Percentiles rank a stretch among this genome's conserved stretches.
Evolutionary conservation across 2,329 filamentous ascomycete species (phyloP).

Genomic region (Biscogniauxia sp.): DNA sequence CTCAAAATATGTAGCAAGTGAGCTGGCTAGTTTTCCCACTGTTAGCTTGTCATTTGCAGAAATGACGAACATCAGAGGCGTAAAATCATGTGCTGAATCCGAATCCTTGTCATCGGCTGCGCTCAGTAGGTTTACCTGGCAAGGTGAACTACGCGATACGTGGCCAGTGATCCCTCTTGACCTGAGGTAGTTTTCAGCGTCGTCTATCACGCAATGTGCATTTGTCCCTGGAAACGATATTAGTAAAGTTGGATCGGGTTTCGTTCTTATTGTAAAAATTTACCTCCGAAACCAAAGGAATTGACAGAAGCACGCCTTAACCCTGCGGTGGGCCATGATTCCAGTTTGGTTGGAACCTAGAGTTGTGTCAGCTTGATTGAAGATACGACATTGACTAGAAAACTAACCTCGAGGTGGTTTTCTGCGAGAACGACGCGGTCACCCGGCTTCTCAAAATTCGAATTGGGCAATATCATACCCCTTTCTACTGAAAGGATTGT

Average conservation of each 20-base stretch:
- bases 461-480: conserved; percentile 22
- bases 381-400: background rate
- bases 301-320: conserved; percentile 29
- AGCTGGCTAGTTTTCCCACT: conserved; percentile 8
- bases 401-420: conserved; percentile 18
- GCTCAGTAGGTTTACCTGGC: background rate
- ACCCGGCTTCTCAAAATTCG: conserved; percentile 13
- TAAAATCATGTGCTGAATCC: background rate
- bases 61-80: conserved; percentile 4
- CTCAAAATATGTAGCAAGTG: conserved; percentile 5
- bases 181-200: conserved; percentile 3
- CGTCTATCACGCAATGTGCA: conserved; percentile 31
- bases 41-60: conserved; percentile 3
- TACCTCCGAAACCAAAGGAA: conserved; percentile 35
- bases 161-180: conserved; percentile 1
- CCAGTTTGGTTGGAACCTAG: conserved; percentile 4
- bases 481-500: conserved; percentile 20
- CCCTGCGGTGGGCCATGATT: conserved; percentile 7
- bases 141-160: background rate
- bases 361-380: background rate
- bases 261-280: background rate
- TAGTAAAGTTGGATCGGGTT: background rate
- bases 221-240: conserved; percentile 20
- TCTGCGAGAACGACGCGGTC: conserved; percentile 1
- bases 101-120: background rate